A percentile compares a stretch with the other conserved stretches of the same genome.
Conservation (phyloP, 2,329 filamentous ascomycete genomes). For the Acrocalymma vagum region DNA sequence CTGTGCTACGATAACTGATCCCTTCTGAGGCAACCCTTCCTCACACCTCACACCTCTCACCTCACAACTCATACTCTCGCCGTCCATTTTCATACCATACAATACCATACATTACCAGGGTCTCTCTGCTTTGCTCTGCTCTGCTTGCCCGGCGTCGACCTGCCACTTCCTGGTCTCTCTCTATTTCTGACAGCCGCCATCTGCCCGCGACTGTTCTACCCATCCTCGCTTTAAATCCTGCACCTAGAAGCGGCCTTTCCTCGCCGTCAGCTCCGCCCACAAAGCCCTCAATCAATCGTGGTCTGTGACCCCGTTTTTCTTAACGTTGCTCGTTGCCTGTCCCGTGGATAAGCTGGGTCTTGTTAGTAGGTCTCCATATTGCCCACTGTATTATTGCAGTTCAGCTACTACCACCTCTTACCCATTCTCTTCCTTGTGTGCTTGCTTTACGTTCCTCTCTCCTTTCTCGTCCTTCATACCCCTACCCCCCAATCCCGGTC, state of each 20-base stretch:
- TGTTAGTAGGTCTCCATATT: slow-evolving; percentile 43
- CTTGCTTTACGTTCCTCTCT: slow-evolving; percentile 4
- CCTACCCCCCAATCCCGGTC: slow-evolving; percentile 11
- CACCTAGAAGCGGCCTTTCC: slow-evolving; percentile 28
- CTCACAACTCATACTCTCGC: too few relatives aligned
- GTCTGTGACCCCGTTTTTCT: slow-evolving; percentile 31
- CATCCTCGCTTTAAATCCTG: slow-evolving; percentile 37
- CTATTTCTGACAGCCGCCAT: slow-evolving; percentile 7
- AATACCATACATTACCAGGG: too few relatives aligned
- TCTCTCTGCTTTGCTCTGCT: too few relatives aligned
- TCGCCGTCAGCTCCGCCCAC: slow-evolving; percentile 34
- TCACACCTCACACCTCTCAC: too few relatives aligned
- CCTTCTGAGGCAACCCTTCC: too few relatives aligned
- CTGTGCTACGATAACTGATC: too few relatives aligned
- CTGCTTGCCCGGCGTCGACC: too few relatives aligned
- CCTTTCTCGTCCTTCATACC: slow-evolving; percentile 18
- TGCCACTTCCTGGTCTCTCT: too few relatives aligned
- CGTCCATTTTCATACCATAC: too few relatives aligned
- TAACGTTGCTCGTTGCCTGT: slow-evolving; percentile 34
- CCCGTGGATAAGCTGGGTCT: slow-evolving; percentile 31
- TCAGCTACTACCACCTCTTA: slow-evolving; percentile 27
- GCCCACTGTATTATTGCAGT: slow-evolving; percentile 29
- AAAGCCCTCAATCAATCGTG: slow-evolving; percentile 24
- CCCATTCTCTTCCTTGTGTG: slow-evolving; percentile 10
- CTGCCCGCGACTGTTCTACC: slow-evolving; percentile 13